Evolutionary conservation across 2,329 filamentous ascomycete species (phyloP), one percentile per base, ranked within the genome.

Genomic region (Fusarium circinatum): DNA sequence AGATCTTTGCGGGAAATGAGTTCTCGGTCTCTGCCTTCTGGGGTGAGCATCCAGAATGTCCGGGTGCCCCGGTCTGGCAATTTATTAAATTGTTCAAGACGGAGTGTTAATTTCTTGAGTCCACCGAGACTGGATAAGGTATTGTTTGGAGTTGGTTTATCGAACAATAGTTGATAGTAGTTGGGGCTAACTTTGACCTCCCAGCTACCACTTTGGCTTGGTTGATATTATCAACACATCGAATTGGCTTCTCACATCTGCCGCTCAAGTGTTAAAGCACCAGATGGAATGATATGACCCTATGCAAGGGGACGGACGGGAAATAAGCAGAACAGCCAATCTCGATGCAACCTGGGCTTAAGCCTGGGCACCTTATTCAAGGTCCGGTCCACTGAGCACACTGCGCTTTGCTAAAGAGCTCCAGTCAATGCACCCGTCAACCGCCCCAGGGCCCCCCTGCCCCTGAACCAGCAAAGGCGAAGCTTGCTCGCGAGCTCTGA

Each of bases 1-100:
- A 73, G 71, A 74, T 74, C 71, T 75, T 52, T 59, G 57, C 42
- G 67, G 76, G 76, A 78, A 78, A 78, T 78, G 75, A 78, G 69
- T 58, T 58, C 73, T 66, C 66, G 59, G 52, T 48, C 48, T 62
- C 54, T 48, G 65, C 65, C 73, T 55, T 59, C 70, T 68, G 68
- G 73, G 73, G 65, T 52, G 48, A 71, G 62, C 67, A 74, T 70
- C 67, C 66, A 70, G 65, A 58, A 52, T 70, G 66, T 45, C 65
- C 38, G 58, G 70, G 67, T 66, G 73, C 71, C 76, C 76, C 73
- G 77, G 76, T 68, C 71, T 65, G 63, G 76, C 67, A 70, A 68
- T 77, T 63, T 76, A 68, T 77, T 48, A 63, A 75, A 69, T 77
- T 34, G 49, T 75, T 67, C 61, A 69, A 68, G 69, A 70, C 72